phyloP scores from a whole-genome alignment of 1,284 basidiomycete genomes.

The Thecaphora frezii region DNA sequence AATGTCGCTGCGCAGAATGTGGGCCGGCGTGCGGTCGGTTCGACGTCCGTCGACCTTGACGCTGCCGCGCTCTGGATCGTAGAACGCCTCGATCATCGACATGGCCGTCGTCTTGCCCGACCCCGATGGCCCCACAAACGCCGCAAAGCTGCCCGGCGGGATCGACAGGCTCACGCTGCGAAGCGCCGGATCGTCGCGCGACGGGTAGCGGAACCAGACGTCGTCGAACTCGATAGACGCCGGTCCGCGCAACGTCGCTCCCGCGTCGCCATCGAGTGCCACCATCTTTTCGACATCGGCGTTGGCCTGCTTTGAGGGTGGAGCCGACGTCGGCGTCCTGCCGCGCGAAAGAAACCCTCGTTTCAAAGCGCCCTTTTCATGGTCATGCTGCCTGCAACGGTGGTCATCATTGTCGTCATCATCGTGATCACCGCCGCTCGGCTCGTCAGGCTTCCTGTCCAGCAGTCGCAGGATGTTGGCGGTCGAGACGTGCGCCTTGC shows the following conservation, averaged over 20 bases:
- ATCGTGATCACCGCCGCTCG: constrained; percentile 56
- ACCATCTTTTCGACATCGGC: constrained; percentile 64
- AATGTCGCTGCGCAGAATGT: constrained; percentile 37
- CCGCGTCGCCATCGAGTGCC: constrained; percentile 6
- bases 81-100: too few species aligned
- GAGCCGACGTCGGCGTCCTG: too few species aligned
- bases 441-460: constrained; percentile 70
- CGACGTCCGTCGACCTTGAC: too few species aligned
- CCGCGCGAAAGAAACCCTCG: constrained; percentile 84
- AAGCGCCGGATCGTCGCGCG: too few species aligned
- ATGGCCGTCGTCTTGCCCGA: too few species aligned
- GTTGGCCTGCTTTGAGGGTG: too few species aligned
- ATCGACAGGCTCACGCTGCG: too few species aligned
- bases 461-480: constrained; percentile 42
- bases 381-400: constrained; percentile 25
- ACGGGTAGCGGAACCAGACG: too few species aligned
- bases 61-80: too few species aligned
- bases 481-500: constrained; percentile 46
- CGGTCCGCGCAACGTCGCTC: constrained; percentile 39
- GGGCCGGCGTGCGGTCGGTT: too few species aligned
- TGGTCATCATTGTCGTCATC: constrained; percentile 58
- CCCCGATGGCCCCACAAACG: too few species aligned
- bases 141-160: too few species aligned
- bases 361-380: constrained; percentile 75
- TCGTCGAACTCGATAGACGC: constrained; percentile 36